Evolutionary conservation across 495 filamentous ascomycete species (phyloP).

Genomic region (Aspergillus olivimuriae): DNA sequence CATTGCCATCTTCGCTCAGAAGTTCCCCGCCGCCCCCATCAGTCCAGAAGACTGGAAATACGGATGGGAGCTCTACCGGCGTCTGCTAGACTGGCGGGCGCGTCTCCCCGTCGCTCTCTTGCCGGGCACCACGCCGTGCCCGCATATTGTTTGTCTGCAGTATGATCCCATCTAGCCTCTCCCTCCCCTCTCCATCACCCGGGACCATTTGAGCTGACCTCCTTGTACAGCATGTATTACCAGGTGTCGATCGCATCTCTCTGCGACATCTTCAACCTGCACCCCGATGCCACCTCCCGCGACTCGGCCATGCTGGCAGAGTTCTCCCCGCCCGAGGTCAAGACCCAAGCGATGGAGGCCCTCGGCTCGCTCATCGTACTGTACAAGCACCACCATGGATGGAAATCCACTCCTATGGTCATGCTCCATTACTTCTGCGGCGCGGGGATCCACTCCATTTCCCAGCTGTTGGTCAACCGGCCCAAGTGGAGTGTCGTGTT

Average conservation of each 20-base stretch:
- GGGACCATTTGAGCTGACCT: no score
- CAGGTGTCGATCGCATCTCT: constrained; percentile 15
- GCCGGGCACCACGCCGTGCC: constrained; percentile 13
- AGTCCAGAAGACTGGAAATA: constrained; percentile 10
- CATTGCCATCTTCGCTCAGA: constrained; percentile 11
- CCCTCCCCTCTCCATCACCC: no score
- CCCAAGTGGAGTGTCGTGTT: constrained; percentile 22
- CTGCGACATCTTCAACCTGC: constrained; percentile 8
- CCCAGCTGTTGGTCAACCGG: constrained; percentile 9
- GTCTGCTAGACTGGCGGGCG: constrained; percentile 8
- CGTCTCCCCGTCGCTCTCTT: constrained; percentile 9
- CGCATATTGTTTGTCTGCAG: constrained; percentile 18
- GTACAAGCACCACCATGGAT: constrained; percentile 18
- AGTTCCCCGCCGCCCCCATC: constrained; percentile 6
- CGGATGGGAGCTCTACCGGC: constrained; percentile 7
- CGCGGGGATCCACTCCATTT: constrained; percentile 17
- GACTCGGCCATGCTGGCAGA: no score
- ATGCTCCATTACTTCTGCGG: constrained; percentile 25
- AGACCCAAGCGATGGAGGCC: constrained; percentile 14
- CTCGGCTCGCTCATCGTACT: constrained; percentile 21
- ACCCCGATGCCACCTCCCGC: neutral
- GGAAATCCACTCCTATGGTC: constrained; percentile 23
- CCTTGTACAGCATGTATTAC: constrained; percentile 14
- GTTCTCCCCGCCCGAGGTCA: constrained; percentile 7
- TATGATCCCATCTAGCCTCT: neutral